Conservation (phyloP, 1,139 yeast species). For the Scheffersomyces titani region DNA sequence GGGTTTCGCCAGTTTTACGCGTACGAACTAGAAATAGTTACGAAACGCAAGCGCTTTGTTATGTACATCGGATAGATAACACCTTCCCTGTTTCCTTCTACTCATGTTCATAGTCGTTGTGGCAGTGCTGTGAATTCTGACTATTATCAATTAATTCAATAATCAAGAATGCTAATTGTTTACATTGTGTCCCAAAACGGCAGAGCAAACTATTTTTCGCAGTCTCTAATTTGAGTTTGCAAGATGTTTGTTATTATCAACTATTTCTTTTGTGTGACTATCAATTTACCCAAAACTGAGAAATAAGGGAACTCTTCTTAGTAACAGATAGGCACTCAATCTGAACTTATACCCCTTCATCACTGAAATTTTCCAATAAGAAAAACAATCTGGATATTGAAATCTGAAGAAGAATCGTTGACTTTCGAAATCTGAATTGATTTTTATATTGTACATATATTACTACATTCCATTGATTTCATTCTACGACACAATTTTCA, state of each 20-base stretch:
- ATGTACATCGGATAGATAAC: too few species aligned
- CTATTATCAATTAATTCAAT: background rate
- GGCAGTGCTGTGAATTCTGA: background rate
- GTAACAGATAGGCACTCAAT: background rate
- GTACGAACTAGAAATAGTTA: too few species aligned
- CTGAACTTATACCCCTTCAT: background rate
- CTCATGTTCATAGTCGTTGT: background rate
- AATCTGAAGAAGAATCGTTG: background rate
- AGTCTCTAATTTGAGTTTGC: background rate
- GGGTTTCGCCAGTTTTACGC: background rate
- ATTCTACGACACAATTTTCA: background rate
- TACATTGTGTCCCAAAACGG: background rate
- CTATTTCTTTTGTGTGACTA: background rate
- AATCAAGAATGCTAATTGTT: background rate
- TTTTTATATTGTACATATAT: background rate
- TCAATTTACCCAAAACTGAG: background rate
- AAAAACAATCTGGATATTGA: background rate
- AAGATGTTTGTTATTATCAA: background rate
- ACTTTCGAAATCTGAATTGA: background rate
- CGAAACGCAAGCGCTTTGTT: background rate
- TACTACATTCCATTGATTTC: background rate
- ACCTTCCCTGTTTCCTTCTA: background rate
- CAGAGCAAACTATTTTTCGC: background rate
- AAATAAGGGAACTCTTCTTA: background rate
- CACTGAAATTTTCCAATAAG: background rate